phyloP scores from a whole-genome alignment of 78 protist genomes.

The Isochrysis galbana region DNA sequence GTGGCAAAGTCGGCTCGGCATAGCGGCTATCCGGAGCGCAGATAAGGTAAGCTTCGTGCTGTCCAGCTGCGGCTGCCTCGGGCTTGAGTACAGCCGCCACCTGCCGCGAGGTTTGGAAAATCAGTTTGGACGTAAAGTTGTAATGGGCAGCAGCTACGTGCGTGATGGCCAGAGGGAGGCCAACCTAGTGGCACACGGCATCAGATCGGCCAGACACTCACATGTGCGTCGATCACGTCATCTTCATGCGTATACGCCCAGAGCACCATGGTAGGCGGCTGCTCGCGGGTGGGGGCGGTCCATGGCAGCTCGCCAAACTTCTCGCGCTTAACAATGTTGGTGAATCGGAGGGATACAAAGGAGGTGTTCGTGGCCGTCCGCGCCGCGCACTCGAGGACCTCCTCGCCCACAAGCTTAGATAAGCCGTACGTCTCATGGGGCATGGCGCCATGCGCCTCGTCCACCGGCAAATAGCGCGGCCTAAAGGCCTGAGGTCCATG shows the following conservation, averaged over 20 bases:
- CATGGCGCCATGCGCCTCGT: constrained; percentile 1
- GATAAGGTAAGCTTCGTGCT: constrained; percentile 26
- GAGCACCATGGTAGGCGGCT: neutral
- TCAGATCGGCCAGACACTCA: no score
- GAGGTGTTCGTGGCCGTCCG: neutral
- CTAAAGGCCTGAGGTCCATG: neutral
- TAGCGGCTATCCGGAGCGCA: constrained; percentile 28
- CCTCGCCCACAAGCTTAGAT: neutral
- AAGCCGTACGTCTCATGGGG: constrained; percentile 8
- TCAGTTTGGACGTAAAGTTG: no score
- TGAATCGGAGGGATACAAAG: constrained; percentile 33
- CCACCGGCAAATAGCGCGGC: constrained; percentile 10
- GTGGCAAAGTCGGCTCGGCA: neutral
- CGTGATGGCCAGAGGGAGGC: neutral
- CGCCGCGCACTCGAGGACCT: constrained; percentile 16
- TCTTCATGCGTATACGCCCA: constrained; percentile 39
- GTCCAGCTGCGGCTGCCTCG: neutral
- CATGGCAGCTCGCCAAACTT: neutral
- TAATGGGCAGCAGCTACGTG: neutral
- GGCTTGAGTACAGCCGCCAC: neutral
- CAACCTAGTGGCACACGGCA: neutral
- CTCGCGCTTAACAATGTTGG: constrained; percentile 31
- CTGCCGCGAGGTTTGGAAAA: no score
- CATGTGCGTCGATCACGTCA: constrained; percentile 39
- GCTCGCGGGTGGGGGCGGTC: neutral